phyloP scores from a whole-genome alignment of 179 eudicot genomes.

The Beta corolliflora region DNA sequence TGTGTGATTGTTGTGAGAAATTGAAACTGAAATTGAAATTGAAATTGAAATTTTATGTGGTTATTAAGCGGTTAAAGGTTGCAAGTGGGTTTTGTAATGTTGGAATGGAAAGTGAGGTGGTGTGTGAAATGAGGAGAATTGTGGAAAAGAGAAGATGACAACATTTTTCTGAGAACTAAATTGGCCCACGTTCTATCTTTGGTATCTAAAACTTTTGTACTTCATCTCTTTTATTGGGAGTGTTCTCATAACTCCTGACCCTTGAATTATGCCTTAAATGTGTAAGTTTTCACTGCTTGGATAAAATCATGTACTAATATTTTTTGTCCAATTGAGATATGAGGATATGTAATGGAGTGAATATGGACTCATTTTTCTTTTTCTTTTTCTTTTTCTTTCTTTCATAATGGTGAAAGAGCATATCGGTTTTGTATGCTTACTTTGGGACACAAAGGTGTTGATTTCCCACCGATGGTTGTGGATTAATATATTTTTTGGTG shows the following conservation, averaged over 20 bases:
- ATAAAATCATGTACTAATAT: background rate
- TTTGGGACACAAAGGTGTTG: too few species aligned
- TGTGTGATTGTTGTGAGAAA: too few species aligned
- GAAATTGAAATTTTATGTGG: background rate
- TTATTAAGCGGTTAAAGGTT: background rate
- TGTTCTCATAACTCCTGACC: too few species aligned
- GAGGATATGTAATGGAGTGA: too few species aligned
- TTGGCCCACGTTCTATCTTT: constrained; percentile 16
- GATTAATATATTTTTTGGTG: too few species aligned
- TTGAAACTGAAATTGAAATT: too few species aligned
- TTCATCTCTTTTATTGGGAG: background rate
- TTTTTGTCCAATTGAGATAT: background rate
- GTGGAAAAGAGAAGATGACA: background rate
- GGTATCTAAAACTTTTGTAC: background rate
- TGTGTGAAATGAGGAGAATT: background rate
- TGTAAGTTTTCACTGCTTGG: too few species aligned
- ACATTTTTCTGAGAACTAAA: background rate
- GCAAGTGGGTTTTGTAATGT: background rate
- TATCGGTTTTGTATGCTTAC: background rate
- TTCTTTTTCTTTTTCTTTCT: background rate
- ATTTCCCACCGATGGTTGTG: too few species aligned
- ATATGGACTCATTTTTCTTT: background rate
- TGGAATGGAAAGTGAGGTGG: background rate
- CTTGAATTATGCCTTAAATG: too few species aligned
- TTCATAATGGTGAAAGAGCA: too few species aligned